phyloP scores from a whole-genome alignment of 805 yeast species.

The Starmerella asiatica region DNA sequence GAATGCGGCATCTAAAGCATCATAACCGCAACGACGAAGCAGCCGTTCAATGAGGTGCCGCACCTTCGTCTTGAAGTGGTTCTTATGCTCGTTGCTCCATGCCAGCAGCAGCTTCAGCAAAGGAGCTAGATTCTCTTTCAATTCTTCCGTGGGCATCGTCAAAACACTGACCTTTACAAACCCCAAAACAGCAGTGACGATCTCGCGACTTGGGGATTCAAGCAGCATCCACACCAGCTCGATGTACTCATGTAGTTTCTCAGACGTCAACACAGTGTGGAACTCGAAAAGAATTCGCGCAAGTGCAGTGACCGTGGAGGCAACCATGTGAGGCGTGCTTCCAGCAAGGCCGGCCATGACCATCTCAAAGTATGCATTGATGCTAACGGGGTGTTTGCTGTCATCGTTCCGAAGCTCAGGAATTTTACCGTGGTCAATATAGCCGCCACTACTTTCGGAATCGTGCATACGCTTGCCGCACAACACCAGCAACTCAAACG shows the following conservation, averaged over 20 bases:
- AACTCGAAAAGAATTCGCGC: constrained; percentile 81
- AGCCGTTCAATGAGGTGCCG: constrained; percentile 87
- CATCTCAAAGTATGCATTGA: constrained; percentile 80
- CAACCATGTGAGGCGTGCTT: constrained; percentile 85
- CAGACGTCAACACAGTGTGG: constrained; percentile 46
- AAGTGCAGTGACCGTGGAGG: constrained; percentile 87
- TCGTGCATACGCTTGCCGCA: constrained; percentile 69
- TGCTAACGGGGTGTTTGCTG: constrained; percentile 52
- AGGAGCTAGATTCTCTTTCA: constrained; percentile 50
- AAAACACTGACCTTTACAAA: constrained; percentile 82
- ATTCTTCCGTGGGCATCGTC: constrained; percentile 64
- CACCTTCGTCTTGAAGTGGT: constrained; percentile 84
- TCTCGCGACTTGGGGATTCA: constrained; percentile 82
- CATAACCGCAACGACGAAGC: constrained; percentile 81
- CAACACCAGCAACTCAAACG: constrained; percentile 59
- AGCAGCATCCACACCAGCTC: constrained; percentile 81
- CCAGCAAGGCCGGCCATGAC: constrained; percentile 95
- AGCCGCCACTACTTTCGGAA: constrained; percentile 32
- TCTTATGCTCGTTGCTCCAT: constrained; percentile 94
- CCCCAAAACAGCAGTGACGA: constrained; percentile 87
- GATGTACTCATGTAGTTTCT: constrained; percentile 56
- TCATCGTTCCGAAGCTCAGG: constrained; percentile 52
- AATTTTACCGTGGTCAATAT: constrained; percentile 48
- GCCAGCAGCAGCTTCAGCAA: constrained; percentile 61
- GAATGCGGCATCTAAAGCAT: constrained; percentile 62